Evolutionary conservation across 106 monocot species (phyloP).

Genomic region (Allium fistulosum): DNA sequence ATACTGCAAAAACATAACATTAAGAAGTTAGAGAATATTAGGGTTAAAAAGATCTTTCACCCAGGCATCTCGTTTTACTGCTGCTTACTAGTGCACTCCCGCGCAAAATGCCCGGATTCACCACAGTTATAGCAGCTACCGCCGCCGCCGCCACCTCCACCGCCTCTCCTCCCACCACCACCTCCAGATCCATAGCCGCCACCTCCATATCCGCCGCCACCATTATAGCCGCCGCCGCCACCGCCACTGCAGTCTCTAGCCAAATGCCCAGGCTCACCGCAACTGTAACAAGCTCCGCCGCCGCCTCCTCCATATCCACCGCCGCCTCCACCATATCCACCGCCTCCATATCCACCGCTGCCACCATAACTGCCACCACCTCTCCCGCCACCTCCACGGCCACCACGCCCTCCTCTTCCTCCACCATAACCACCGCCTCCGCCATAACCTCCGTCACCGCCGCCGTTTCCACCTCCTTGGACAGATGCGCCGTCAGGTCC

Average conservation of each 20-base stretch:
- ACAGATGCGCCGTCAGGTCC: slow-evolving; percentile 22
- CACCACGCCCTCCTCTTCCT: slow-evolving; percentile 9
- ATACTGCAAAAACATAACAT: neutral
- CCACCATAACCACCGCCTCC: slow-evolving; percentile 8
- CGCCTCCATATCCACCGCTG: neutral
- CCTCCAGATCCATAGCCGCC: neutral
- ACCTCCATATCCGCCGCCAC: slow-evolving; percentile 9
- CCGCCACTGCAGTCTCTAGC: slow-evolving; percentile 14
- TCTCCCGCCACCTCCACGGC: neutral
- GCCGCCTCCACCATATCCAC: slow-evolving; percentile 14
- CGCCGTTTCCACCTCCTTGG: slow-evolving; percentile 14
- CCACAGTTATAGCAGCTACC: slow-evolving; percentile 12
- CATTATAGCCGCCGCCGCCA: slow-evolving; percentile 24
- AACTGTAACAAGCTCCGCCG: slow-evolving; percentile 7
- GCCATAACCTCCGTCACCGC: slow-evolving; percentile 4
- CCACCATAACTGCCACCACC: slow-evolving; percentile 21
- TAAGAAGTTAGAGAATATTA: neutral
- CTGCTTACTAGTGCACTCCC: slow-evolving; percentile 9
- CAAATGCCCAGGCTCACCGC: slow-evolving; percentile 10
- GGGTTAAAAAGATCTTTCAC: neutral
- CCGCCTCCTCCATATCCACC: slow-evolving; percentile 7
- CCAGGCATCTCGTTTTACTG: neutral
- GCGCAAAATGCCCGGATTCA: slow-evolving; percentile 11
- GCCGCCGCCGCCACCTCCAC: slow-evolving; percentile 11
- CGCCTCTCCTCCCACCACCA: slow-evolving; percentile 2